Conservation (phyloP, 352 stramenopile genomes). For the Pythium apleroticum region DNA sequence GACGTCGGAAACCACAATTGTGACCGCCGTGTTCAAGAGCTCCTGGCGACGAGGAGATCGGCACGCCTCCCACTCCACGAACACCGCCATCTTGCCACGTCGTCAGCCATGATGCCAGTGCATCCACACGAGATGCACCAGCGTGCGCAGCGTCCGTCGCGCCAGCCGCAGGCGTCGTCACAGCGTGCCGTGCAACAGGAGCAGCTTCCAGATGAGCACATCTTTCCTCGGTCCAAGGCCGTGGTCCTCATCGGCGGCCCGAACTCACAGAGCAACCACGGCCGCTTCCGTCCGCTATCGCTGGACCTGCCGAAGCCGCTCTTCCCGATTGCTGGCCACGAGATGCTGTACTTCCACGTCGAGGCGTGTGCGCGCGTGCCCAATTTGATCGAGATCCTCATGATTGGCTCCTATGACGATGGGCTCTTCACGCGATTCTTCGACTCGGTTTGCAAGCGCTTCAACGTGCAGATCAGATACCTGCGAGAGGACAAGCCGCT, state of each 20-base stretch:
- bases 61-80: not conserved
- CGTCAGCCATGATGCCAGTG: conserved; percentile 24
- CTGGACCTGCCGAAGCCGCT: conserved; percentile 86
- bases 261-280: conserved; percentile 79
- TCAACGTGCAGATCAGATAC: conserved; percentile 88
- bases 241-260: conserved; percentile 87
- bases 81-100: not conserved
- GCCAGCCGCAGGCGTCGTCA: conserved; percentile 14
- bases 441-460: conserved; percentile 74
- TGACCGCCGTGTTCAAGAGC: conserved; percentile 17
- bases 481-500: conserved; percentile 77
- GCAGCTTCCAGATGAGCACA: conserved; percentile 35
- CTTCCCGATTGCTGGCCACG: conserved; percentile 80
- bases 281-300: conserved; percentile 83
- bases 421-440: conserved; percentile 89
- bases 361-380: conserved; percentile 81
- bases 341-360: conserved; percentile 91
- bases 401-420: conserved; percentile 89
- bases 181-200: conserved; percentile 20
- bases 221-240: conserved; percentile 80
- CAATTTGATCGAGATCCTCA: conserved; percentile 85
- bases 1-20: conserved; percentile 8
- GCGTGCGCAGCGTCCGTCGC: conserved; percentile 8
- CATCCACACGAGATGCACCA: conserved; percentile 29
- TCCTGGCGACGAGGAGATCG: not conserved